A percentile compares a stretch with the other conserved stretches of the same genome.
phyloP scores from a whole-genome alignment of 306 rosid genomes.

The Quercus mongolica region DNA sequence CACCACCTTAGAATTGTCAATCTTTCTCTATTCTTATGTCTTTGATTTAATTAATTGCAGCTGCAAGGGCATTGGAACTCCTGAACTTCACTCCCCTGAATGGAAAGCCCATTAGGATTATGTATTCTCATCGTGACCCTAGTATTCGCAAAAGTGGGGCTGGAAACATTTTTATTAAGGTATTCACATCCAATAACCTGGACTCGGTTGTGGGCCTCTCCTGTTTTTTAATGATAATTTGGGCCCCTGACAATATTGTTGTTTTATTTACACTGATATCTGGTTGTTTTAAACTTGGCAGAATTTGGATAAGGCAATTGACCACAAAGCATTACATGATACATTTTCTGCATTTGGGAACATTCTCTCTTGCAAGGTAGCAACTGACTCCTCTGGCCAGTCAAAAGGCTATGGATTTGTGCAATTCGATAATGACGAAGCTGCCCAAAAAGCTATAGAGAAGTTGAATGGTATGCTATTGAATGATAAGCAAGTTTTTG shows the following conservation, averaged over 20 bases:
- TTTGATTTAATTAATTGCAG: constrained; percentile 36
- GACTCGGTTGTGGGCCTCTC: neutral
- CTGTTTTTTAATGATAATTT: neutral
- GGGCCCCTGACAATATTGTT: constrained; percentile 1
- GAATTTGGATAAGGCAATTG: constrained; percentile 94
- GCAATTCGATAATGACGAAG: constrained; percentile 84
- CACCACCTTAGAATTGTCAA: neutral
- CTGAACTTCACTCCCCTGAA: constrained; percentile 85
- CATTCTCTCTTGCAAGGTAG: constrained; percentile 95
- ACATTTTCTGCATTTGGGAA: constrained; percentile 87
- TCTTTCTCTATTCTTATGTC: neutral
- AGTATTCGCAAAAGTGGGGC: constrained; percentile 90
- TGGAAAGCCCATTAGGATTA: constrained; percentile 74
- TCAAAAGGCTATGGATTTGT: constrained; percentile 98
- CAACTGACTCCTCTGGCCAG: constrained; percentile 79
- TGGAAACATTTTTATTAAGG: constrained; percentile 97
- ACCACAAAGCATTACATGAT: constrained; percentile 92
- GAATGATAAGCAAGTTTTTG: constrained; percentile 94
- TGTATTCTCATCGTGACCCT: constrained; percentile 98
- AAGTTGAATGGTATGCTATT: constrained; percentile 93
- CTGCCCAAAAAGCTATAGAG: constrained; percentile 88
- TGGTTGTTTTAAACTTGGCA: constrained; percentile 32
- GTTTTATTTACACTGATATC: constrained; percentile 13
- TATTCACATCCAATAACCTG: constrained; percentile 15
- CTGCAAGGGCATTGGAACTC: constrained; percentile 90